A percentile compares a stretch with the other conserved stretches of the same genome.
These are phyloP conservation scores for Ophiostoma novo-ulmi DNA, from an alignment of 2,329 filamentous ascomycete genomes.

Conservation along the genomic window DNA sequence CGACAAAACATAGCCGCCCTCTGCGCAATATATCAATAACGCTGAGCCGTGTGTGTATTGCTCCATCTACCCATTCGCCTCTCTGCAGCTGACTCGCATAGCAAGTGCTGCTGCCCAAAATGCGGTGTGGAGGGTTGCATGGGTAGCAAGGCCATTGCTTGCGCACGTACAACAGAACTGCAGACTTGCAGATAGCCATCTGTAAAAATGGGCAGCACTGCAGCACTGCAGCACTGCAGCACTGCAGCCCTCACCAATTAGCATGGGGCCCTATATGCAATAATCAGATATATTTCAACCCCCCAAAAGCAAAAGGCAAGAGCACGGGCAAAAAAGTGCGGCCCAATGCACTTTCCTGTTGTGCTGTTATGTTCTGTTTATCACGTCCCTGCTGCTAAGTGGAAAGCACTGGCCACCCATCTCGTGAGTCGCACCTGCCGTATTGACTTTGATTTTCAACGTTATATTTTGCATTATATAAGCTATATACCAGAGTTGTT, in stretches of 20 bases:
- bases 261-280: background rate
- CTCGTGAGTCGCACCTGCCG: background rate
- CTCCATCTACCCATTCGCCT: background rate
- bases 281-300: background rate
- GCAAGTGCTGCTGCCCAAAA: constrained; percentile 21
- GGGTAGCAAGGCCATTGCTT: constrained; percentile 1
- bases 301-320: background rate
- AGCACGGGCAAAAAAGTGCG: background rate
- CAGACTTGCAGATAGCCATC: background rate
- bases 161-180: background rate
- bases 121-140: constrained; percentile 20
- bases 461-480: background rate
- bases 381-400: background rate
- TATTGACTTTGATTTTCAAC: background rate
- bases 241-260: background rate
- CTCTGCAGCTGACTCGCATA: background rate
- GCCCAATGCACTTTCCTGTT: background rate
- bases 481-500: background rate
- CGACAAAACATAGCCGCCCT: background rate
- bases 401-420: constrained; percentile 1
- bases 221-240: background rate
- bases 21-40: constrained; percentile 10
- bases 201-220: background rate
- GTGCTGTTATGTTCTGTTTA: background rate
- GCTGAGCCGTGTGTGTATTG: background rate